Evolutionary conservation across 2,329 filamentous ascomycete species (phyloP), one percentile per base, ranked within the genome.

Genomic region (Bipolaris cookei): DNA sequence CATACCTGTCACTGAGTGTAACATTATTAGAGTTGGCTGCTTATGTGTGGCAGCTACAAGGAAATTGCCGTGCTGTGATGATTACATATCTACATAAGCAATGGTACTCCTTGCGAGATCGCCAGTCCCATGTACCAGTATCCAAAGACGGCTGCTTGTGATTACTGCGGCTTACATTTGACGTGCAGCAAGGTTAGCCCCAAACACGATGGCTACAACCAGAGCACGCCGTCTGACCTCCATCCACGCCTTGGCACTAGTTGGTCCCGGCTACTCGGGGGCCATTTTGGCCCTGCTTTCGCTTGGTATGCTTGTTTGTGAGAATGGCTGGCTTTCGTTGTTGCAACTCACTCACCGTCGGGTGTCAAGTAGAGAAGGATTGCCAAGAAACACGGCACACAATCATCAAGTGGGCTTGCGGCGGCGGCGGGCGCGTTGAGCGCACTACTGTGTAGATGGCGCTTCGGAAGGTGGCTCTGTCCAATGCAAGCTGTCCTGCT

Each of bases 161-260:
- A 65, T 71, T 63, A 69, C 67, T 58, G 65, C 62, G 43, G 64
- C 65, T 71, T 67, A 70, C 58, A 32, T 39, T 62, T 59, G 59
- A 65, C 64, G 61, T 71, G 67, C 63, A 62, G 54, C 32, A 8
- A 55, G 8, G 23, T 43, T 32, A 51, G 35, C 7, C 30, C 35
- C 57, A 42, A 60, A 50, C 61, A 59, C 50, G 35, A 39, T 50
- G 18, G 25, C 42, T 48, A 50, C 58, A 35, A 47, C 52, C 41
- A 44, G 35, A 41, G 51, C 57, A 54, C 47, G 56, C 37, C 54
- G 58, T 66, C 62, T 68, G 65, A 67, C 59, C 64, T 61, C 23
- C 58, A 67, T 59, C 37, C 38, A 16, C 48, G 18, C 49, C 41
- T 38, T 44, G 54, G 54, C 42, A 20, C 39, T 35, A 7, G 44